phyloP scores from a whole-genome alignment of 1,284 basidiomycete species.

The Paramarasmius palmivorus region DNA sequence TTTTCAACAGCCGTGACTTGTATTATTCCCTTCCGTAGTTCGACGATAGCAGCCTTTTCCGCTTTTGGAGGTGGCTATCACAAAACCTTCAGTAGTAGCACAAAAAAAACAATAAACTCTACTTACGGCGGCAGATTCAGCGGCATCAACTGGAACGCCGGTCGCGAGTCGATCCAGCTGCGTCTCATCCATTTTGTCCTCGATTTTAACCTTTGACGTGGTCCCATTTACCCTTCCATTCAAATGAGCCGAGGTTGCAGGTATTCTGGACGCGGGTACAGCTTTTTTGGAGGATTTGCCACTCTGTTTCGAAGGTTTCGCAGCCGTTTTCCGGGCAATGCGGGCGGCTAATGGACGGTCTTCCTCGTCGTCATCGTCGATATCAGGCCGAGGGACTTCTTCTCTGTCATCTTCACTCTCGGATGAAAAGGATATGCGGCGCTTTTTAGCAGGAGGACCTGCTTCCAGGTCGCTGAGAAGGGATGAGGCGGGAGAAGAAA shows the following conservation, averaged over 20 bases:
- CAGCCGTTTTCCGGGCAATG: constrained; percentile 33
- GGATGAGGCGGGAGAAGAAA: constrained; percentile 59
- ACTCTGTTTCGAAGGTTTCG: constrained; percentile 19
- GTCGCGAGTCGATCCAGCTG: constrained; percentile 74
- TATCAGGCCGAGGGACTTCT: constrained; percentile 33
- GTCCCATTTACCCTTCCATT: constrained; percentile 46
- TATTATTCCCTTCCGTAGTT: constrained; percentile 85
- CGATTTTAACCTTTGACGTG: constrained; percentile 61
- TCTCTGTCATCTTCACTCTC: constrained; percentile 47
- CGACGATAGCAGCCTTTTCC: constrained; percentile 81
- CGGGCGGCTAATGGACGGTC: constrained; percentile 58
- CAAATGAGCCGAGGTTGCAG: constrained; percentile 34
- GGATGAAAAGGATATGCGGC: constrained; percentile 51
- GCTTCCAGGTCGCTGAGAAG: constrained; percentile 45
- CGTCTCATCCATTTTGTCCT: constrained; percentile 76
- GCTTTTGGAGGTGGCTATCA: constrained; percentile 51
- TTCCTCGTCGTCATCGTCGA: constrained; percentile 57
- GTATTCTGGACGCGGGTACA: constrained; percentile 29
- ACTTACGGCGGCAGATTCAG: constrained; percentile 41
- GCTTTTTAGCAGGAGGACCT: constrained; percentile 49
- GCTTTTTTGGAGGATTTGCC: constrained; percentile 9
- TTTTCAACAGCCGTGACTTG: constrained; percentile 87
- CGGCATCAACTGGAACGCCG: constrained; percentile 78
- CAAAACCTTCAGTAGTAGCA: constrained; percentile 8
- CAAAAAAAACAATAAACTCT: constrained; percentile 42